These are phyloP conservation scores for Hamigera avellanea DNA, from an alignment of 495 filamentous ascomycete genomes.

Conservation along the genomic window DNA sequence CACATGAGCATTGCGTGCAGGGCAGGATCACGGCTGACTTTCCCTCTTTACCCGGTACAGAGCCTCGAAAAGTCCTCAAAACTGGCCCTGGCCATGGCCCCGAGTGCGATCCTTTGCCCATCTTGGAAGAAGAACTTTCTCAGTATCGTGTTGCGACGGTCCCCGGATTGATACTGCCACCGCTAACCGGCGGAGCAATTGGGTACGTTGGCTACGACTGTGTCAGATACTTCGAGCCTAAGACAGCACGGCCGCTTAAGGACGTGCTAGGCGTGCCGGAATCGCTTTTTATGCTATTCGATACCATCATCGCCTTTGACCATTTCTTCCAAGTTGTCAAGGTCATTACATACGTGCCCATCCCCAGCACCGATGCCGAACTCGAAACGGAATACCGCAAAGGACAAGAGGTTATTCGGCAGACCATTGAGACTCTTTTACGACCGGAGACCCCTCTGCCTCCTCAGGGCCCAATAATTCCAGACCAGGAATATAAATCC, in stretches of 20 bases:
- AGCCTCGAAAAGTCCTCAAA: constrained; percentile 74
- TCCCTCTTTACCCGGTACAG: constrained; percentile 19
- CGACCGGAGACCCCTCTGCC: constrained; percentile 67
- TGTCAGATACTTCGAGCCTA: constrained; percentile 93
- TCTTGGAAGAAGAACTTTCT: constrained; percentile 67
- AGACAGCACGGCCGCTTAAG: constrained; percentile 73
- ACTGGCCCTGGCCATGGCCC: constrained; percentile 81
- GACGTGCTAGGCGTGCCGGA: constrained; percentile 84
- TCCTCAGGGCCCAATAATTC: constrained; percentile 57
- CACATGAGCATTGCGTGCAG: not conserved
- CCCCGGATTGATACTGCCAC: constrained; percentile 69
- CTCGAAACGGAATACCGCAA: constrained; percentile 51
- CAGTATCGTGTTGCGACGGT: constrained; percentile 66
- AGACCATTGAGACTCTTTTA: constrained; percentile 56
- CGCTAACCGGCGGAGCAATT: constrained; percentile 81
- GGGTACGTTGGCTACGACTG: constrained; percentile 98
- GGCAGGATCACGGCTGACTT: not conserved
- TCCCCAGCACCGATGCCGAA: constrained; percentile 35
- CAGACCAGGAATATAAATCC: constrained; percentile 69
- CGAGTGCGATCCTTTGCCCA: constrained; percentile 68
- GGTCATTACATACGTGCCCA: constrained; percentile 74
- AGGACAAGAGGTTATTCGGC: constrained; percentile 48
- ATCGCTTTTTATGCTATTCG: constrained; percentile 93
- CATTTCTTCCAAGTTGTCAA: constrained; percentile 88
- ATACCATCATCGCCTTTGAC: constrained; percentile 91